Evolutionary conservation across 1,284 basidiomycete genomes (phyloP).

Genomic region (Leccinum pallidistipes): DNA sequence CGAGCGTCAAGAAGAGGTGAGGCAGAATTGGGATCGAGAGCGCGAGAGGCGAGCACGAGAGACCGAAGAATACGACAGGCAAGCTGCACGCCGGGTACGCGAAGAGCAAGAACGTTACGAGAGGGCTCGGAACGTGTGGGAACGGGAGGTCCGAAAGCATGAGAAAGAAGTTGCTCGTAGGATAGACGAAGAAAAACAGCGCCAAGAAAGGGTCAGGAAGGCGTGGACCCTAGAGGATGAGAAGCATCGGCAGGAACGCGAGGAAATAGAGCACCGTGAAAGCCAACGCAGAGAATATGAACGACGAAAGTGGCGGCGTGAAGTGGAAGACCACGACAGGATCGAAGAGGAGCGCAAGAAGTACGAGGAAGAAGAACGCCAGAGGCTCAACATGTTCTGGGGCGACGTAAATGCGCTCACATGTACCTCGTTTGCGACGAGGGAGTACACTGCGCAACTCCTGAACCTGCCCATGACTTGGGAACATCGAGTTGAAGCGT

Average conservation of each 20-base stretch:
- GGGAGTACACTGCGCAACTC: constrained; percentile 26
- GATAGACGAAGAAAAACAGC: constrained; percentile 6
- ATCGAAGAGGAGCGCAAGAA: constrained; percentile 12
- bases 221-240: constrained; percentile 12
- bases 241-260: constrained; percentile 1
- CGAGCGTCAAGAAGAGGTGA: constrained; percentile 13
- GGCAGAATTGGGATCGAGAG: constrained; percentile 15
- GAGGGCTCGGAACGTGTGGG: neutral
- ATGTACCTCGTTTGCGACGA: constrained; percentile 26
- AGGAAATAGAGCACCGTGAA: constrained; percentile 15
- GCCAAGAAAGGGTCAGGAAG: constrained; percentile 4
- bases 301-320: neutral
- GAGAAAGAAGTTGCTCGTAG: neutral
- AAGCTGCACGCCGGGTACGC: neutral
- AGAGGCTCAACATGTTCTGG: constrained; percentile 28
- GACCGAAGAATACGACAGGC: constrained; percentile 3
- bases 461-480: constrained; percentile 22
- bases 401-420: constrained; percentile 12
- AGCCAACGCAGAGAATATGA: neutral
- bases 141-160: constrained; percentile 1
- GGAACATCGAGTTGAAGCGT: constrained; percentile 23
- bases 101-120: constrained; percentile 12
- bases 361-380: constrained; percentile 21
- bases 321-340: constrained; percentile 10
- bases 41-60: constrained; percentile 4